Evolutionary conservation across 257 asterid species (phyloP).

Genomic region (Solanum phureja): DNA sequence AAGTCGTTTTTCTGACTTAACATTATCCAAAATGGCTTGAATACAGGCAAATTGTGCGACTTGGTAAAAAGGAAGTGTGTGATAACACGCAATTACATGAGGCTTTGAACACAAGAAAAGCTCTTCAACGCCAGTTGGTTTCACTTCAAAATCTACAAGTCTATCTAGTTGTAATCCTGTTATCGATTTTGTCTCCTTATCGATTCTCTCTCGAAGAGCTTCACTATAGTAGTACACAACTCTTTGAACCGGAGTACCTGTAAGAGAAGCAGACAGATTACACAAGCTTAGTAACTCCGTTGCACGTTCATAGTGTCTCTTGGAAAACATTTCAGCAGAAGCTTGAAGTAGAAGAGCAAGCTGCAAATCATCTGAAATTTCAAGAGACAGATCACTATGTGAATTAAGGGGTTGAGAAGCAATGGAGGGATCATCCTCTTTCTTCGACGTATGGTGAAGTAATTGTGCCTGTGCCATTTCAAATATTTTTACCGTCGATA

Average conservation of each 20-base stretch:
- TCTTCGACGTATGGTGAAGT: background rate
- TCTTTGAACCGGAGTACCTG: constrained; percentile 20
- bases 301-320: constrained; percentile 17
- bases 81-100: background rate
- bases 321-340: constrained; percentile 16
- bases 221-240: constrained; percentile 9
- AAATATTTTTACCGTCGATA: constrained; percentile 11
- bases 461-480: constrained; percentile 7
- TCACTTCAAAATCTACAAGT: background rate
- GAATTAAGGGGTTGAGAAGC: background rate
- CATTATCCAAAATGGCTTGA: constrained; percentile 23
- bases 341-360: constrained; percentile 15
- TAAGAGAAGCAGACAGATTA: constrained; percentile 1
- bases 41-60: constrained; percentile 21
- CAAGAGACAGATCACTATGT: background rate
- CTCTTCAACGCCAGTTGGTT: constrained; percentile 4
- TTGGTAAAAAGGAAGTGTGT: constrained; percentile 13
- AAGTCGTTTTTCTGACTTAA: constrained; percentile 20
- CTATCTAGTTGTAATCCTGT: background rate
- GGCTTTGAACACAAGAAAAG: background rate
- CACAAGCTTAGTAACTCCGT: constrained; percentile 9
- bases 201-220: constrained; percentile 25
- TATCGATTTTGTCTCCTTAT: background rate
- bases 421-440: background rate
- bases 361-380: constrained; percentile 5